These are phyloP conservation scores for Breynia disticha DNA, from an alignment of 441 rosid species.

Conservation along the genomic window DNA sequence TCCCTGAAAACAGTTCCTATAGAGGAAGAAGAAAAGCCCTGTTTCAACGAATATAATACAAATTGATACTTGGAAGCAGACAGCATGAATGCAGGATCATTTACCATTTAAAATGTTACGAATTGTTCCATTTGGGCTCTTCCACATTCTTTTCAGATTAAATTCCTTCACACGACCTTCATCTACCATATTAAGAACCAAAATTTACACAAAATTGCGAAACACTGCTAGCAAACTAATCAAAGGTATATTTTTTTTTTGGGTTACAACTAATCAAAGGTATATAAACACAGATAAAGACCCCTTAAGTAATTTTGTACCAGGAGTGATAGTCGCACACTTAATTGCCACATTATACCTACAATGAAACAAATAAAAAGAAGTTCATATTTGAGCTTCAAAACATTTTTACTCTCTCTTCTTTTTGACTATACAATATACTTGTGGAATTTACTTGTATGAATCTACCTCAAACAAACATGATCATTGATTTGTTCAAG, in stretches of 20 bases:
- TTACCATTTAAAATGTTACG: slow-evolving; percentile 81
- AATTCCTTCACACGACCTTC: slow-evolving; percentile 83
- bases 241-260: too few species aligned
- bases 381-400: too few species aligned
- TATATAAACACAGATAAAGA: neutral
- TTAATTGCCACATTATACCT: slow-evolving; percentile 94
- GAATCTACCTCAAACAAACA: neutral
- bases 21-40: neutral
- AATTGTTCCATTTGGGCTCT: slow-evolving; percentile 91
- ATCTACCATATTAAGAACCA: slow-evolving; percentile 31
- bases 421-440: too few species aligned
- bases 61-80: slow-evolving; percentile 1
- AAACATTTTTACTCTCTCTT: too few species aligned
- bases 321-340: slow-evolving; percentile 95
- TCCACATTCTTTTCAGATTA: slow-evolving; percentile 78
- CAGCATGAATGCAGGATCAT: slow-evolving; percentile 2
- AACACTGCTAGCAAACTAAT: neutral
- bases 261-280: neutral
- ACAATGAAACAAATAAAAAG: neutral
- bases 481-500: neutral
- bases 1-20: slow-evolving; percentile 93
- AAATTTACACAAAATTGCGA: neutral
- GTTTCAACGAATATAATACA: neutral
- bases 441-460: neutral
- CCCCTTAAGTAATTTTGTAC: slow-evolving; percentile 21